A percentile compares a stretch with the other conserved stretches of the same genome.
phyloP scores from a whole-genome alignment of 176 grass and related monocot genomes.

The Luzula sylvatica region DNA sequence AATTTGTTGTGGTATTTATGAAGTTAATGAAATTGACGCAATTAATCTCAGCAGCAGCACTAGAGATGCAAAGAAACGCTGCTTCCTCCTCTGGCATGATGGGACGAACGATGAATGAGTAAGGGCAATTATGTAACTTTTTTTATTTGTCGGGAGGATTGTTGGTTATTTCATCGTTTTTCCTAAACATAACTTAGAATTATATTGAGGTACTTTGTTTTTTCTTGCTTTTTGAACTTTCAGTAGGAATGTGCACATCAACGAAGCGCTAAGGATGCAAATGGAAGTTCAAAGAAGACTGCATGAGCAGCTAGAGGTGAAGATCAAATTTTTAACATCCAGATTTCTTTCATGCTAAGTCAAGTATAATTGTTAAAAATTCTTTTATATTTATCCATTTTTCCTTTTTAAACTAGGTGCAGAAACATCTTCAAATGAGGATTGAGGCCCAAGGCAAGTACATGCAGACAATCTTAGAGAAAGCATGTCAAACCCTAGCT shows the following conservation, averaged over 20 bases:
- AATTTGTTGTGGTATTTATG: neutral
- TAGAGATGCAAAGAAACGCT: slow-evolving; percentile 61
- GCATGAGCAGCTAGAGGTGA: slow-evolving; percentile 92
- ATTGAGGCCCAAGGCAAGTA: slow-evolving; percentile 96
- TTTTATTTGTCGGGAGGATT: neutral
- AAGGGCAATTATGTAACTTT: slow-evolving; percentile 20
- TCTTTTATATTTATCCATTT: neutral
- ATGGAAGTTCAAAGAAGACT: slow-evolving; percentile 91
- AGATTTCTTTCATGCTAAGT: slow-evolving; percentile 25
- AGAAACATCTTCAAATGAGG: slow-evolving; percentile 95
- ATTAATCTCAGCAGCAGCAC: slow-evolving; percentile 29
- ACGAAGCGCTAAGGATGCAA: slow-evolving; percentile 78
- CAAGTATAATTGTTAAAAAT: too few relatives aligned
- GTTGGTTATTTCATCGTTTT: neutral
- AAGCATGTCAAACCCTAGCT: slow-evolving; percentile 64
- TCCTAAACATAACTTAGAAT: neutral
- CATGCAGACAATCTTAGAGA: slow-evolving; percentile 96
- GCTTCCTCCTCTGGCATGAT: slow-evolving; percentile 79
- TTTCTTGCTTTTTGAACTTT: slow-evolving; percentile 18
- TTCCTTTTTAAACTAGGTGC: slow-evolving; percentile 35
- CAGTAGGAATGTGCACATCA: slow-evolving; percentile 76
- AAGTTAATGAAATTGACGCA: neutral
- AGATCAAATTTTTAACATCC: slow-evolving; percentile 21
- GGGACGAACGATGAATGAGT: slow-evolving; percentile 79
- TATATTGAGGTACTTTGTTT: neutral